Base-by-base conservation (phyloP, 2,329 filamentous ascomycete species). In the Ascochyta clinopodiicola region DNA sequence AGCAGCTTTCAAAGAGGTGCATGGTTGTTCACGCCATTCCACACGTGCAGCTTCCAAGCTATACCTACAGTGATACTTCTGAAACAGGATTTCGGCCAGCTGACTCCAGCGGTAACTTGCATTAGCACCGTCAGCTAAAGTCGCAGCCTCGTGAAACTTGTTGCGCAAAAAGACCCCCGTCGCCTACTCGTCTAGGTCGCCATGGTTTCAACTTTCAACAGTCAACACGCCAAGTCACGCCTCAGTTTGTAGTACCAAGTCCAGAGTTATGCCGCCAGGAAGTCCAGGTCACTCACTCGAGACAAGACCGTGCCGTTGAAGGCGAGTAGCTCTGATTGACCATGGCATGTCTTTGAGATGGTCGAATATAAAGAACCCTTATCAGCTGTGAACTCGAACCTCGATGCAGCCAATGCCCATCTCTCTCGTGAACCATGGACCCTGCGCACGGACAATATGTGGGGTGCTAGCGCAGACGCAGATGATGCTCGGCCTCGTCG, bases 391-490 rank as follows among this genome's bases (percentile, higher is more conserved):
- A 4, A 24, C 22, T 24, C 22, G 22, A 24, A 6, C 6, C 22
- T 24, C 22, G 21, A 39, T 24, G 37, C 37, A 39, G 21, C 19
- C 24, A 15, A 6, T 24, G 22, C 22, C 22, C 10, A 10, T 12
- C 3, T 22, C 2, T 12, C 3, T 10, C 2, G 44, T 37, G 34
- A 38, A 46, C 34, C 22, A 29, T 24, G 36, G 36, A 22, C 45
- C 27, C 45, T 19, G 25, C 9, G 47, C 47, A 50, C 47, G 25
- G 47, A 44, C 47, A 13, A 35, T 2, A 35, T 44, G 39, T 50
- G 47, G 47, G 47, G 47, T 25, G 40, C 24, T 50, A 50, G 47
- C 47, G 24, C 39, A 27, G 22, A 44, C 31, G 12, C 29, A 24
- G 22, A 24, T 4, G 22, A 24, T 24, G 22, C 38, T 27, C 37